Base-by-base conservation (phyloP, 2,329 filamentous ascomycete species). In the Pseudogymnoascus sp. region DNA sequence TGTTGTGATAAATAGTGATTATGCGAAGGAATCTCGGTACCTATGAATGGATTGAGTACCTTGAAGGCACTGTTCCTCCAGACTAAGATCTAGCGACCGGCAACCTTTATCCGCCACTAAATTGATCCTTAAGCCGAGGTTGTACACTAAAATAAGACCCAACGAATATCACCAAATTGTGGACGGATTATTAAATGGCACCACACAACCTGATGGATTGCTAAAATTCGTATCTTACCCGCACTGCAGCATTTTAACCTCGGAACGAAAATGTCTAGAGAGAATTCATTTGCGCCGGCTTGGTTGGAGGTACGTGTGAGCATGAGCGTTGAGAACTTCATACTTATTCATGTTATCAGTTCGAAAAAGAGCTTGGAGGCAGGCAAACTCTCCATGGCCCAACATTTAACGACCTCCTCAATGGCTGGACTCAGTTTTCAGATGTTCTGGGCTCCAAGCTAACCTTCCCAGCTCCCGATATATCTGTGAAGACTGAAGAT, bases 401-500 rank as follows among this genome's bases (percentile, higher is more conserved):
- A 36, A 36, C 34, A 36, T 36, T 12, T 36, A 12, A 36, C 34
- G 34, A 36, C 34, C 34, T 36, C 34, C 3, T 36, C 34, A 36
- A 36, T 12, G 34, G 34, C 34, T 36, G 34, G 34, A 36, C 34
- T 36, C 34, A 12, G 34, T 36, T 36, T 36, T 36, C 34, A 36
- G 34, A 11, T 12, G 10, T 63, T 8, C 56, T 67, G n/a, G 40
- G 63, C 2, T 46, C 62, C 8, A 64, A 67, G 50, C 60, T 64
- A 42, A 62, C 62, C 14, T 66, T 67, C 50, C 72, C 73, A 62
- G 37, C 71, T 1, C 71, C 72, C 3, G 74, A 76, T 62, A 37
- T 68, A 25, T 66, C 71, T 21, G 70, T 76, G 0, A 68, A 72
- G 40, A 70, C 70, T 18, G 69, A 74, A 62, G 73, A 76, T 36